phyloP scores from a whole-genome alignment of 305 asterid genomes.

The Solanum aculeatissimum region DNA sequence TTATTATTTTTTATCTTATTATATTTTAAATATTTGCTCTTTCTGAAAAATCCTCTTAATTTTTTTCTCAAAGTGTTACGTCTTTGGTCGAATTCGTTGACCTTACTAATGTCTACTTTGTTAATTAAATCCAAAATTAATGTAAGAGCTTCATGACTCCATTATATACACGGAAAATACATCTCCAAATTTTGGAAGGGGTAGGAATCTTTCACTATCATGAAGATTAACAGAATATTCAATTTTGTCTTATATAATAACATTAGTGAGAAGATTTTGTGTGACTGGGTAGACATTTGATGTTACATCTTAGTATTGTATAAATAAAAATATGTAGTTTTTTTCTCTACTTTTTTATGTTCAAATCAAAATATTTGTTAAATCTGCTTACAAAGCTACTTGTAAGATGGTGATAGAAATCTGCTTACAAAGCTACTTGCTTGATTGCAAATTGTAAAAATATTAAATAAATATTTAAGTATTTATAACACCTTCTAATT shows the following conservation, averaged over 20 bases:
- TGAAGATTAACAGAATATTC: background rate
- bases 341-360: too few relatives aligned
- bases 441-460: background rate
- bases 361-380: too few relatives aligned
- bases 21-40: too few relatives aligned
- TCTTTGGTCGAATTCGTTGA: background rate
- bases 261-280: background rate
- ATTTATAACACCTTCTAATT: background rate
- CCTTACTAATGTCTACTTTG: background rate
- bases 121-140: background rate
- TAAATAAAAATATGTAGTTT: too few relatives aligned
- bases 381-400: background rate
- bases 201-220: background rate
- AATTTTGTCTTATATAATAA: background rate
- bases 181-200: background rate
- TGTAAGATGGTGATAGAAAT: too few relatives aligned
- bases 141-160: background rate
- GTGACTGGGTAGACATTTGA: too few relatives aligned
- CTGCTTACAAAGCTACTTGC: background rate
- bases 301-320: too few relatives aligned
- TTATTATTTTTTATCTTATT: too few relatives aligned
- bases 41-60: too few relatives aligned
- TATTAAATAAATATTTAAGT: background rate
- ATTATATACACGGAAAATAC: background rate
- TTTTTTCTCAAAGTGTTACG: too few relatives aligned